Evolutionary conservation across 1,139 yeast genomes (phyloP).

Genomic region (Magnusiomyces paraingens): DNA sequence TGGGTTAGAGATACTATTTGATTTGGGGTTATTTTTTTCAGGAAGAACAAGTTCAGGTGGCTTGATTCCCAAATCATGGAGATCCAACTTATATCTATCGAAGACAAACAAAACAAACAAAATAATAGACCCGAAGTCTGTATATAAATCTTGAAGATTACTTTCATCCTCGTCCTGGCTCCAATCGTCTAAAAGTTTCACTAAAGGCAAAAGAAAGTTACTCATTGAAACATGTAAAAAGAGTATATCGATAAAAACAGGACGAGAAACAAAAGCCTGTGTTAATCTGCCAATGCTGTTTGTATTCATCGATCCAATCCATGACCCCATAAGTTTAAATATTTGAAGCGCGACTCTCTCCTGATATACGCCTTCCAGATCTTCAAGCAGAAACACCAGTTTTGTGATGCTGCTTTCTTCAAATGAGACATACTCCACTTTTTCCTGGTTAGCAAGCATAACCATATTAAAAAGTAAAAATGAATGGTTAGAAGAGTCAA

Average conservation of each 20-base stretch:
- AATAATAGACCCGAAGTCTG: slow-evolving; percentile 57
- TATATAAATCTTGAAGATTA: slow-evolving; percentile 61
- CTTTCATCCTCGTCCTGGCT: slow-evolving; percentile 38
- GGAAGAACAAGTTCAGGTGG: slow-evolving; percentile 7
- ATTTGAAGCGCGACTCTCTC: slow-evolving; percentile 23
- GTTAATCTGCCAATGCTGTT: slow-evolving; percentile 42
- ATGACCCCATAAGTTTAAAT: slow-evolving; percentile 19
- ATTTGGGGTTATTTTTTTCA: slow-evolving; percentile 1
- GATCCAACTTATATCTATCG: slow-evolving; percentile 41
- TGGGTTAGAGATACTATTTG: not conserved
- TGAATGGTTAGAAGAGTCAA: slow-evolving; percentile 7
- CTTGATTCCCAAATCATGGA: slow-evolving; percentile 22
- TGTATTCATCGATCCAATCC: slow-evolving; percentile 26
- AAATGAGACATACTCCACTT: slow-evolving; percentile 24
- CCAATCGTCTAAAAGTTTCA: slow-evolving; percentile 35
- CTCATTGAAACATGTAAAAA: slow-evolving; percentile 30
- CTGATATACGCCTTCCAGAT: slow-evolving; percentile 26
- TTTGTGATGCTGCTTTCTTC: slow-evolving; percentile 23
- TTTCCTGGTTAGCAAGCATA: slow-evolving; percentile 20
- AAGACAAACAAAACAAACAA: slow-evolving; percentile 45
- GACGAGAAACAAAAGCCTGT: slow-evolving; percentile 40
- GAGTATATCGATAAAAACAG: slow-evolving; percentile 40
- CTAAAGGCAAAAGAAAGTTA: slow-evolving; percentile 28
- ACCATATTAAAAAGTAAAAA: slow-evolving; percentile 2
- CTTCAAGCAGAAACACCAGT: slow-evolving; percentile 24